Conservation (phyloP, 768 basidiomycete species). For the Termitomyces titanicus region DNA sequence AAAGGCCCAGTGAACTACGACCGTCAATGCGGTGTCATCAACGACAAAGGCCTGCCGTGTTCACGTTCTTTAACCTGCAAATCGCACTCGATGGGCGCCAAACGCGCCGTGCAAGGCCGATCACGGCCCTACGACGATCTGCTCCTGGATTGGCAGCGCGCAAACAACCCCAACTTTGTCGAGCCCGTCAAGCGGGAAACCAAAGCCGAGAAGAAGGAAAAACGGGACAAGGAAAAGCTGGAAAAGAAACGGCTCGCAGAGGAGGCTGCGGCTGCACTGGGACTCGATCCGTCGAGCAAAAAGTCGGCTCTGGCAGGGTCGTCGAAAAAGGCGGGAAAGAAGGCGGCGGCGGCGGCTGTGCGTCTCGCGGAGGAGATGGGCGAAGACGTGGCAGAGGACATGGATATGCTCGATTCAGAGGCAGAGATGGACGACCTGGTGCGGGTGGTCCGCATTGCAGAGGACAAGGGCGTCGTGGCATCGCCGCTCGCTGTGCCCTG, state of each 20-base stretch:
- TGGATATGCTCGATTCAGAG: slow-evolving; percentile 81
- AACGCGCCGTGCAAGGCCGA: slow-evolving; percentile 86
- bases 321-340: slow-evolving; percentile 61
- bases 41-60: slow-evolving; percentile 90
- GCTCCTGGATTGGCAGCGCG: slow-evolving; percentile 87
- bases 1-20: slow-evolving; percentile 90
- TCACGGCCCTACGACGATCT: slow-evolving; percentile 83
- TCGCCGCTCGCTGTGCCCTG: slow-evolving; percentile 69
- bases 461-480: slow-evolving; percentile 54
- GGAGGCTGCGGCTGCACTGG: slow-evolving; percentile 63
- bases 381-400: slow-evolving; percentile 64
- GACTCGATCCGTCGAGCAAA: slow-evolving; percentile 43
- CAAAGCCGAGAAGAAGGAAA: slow-evolving; percentile 85
- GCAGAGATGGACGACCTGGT: slow-evolving; percentile 78
- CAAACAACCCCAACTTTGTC: slow-evolving; percentile 83
- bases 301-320: slow-evolving; percentile 37
- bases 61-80: slow-evolving; percentile 97
- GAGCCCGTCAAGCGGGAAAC: slow-evolving; percentile 85
- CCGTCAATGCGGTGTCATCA: slow-evolving; percentile 95
- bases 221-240: slow-evolving; percentile 73
- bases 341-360: slow-evolving; percentile 46
- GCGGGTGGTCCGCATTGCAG: slow-evolving; percentile 53
- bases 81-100: slow-evolving; percentile 95
- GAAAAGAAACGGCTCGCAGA: slow-evolving; percentile 76
- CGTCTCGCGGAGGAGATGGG: slow-evolving; percentile 46